phyloP scores from a whole-genome alignment of 2,329 filamentous ascomycete species.

The Apiospora phragmitis region DNA sequence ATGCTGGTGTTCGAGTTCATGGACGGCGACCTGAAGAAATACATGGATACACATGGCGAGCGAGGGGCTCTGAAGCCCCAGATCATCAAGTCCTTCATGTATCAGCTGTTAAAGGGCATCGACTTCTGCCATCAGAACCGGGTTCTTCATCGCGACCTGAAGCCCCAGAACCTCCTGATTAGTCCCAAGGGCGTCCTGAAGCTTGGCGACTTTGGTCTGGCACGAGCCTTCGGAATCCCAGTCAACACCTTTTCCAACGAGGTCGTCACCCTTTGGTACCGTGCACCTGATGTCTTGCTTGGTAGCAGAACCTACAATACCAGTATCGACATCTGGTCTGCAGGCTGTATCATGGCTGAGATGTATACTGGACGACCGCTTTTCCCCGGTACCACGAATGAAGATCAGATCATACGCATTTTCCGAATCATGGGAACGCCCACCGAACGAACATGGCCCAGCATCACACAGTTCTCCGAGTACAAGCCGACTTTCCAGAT shows the following conservation, averaged over 20 bases:
- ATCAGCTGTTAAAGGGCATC: conserved; percentile 91
- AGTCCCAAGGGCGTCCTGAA: conserved; percentile 90
- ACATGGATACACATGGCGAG: conserved; percentile 94
- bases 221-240: conserved; percentile 91
- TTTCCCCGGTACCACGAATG: conserved; percentile 96
- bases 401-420: conserved; percentile 95
- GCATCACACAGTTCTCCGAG: conserved; percentile 93
- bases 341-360: conserved; percentile 99
- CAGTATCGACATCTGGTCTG: conserved; percentile 99
- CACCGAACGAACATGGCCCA: conserved; percentile 92
- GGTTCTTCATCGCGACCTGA: conserved; percentile 91
- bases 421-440: conserved; percentile 99
- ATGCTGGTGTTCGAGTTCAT: conserved; percentile 99
- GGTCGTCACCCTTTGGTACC: conserved; percentile 97
- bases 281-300: conserved; percentile 91
- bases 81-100: conserved; percentile 99
- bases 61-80: conserved; percentile 83
- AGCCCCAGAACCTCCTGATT: conserved; percentile 95
- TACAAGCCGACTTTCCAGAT: conserved; percentile 96
- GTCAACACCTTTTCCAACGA: conserved; percentile 99
- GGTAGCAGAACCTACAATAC: conserved; percentile 97
- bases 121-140: conserved; percentile 98
- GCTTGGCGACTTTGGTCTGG: conserved; percentile 91
- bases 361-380: conserved; percentile 97
- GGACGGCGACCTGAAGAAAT: conserved; percentile 97